Conservation (phyloP, 345 rosid genomes). For the Psidium friedrichsthalianum region DNA sequence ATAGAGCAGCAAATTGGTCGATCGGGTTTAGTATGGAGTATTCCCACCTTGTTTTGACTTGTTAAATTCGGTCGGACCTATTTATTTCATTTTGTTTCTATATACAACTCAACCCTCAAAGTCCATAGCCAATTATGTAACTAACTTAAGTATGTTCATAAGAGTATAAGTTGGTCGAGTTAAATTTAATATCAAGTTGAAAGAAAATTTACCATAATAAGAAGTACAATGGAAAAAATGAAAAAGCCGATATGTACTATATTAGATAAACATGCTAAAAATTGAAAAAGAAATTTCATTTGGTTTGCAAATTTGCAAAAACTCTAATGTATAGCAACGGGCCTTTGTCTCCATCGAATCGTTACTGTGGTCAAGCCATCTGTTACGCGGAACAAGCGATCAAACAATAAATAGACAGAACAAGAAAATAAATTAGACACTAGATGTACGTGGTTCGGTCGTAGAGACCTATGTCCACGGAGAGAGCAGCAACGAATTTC, state of each 20-base stretch:
- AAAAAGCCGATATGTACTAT: not conserved
- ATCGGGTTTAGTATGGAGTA: too few species aligned
- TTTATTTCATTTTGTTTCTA: not conserved
- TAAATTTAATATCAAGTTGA: not conserved
- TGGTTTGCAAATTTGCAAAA: not conserved
- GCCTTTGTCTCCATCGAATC: not conserved
- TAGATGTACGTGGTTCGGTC: too few species aligned
- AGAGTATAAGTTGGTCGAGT: not conserved
- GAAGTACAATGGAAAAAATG: not conserved
- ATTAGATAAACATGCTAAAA: not conserved
- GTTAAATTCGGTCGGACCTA: too few species aligned
- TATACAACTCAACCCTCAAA: not conserved
- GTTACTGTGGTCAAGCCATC: not conserved
- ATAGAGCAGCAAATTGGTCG: too few species aligned
- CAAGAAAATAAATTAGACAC: too few species aligned
- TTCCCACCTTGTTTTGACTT: too few species aligned
- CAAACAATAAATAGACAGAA: too few species aligned
- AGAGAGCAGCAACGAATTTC: too few species aligned
- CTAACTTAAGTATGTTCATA: not conserved
- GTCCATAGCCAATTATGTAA: not conserved
- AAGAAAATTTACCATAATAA: not conserved
- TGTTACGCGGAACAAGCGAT: too few species aligned
- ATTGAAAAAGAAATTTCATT: not conserved
- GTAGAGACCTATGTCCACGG: too few species aligned
- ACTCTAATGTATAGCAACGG: not conserved